A percentile compares a stretch with the other conserved stretches of the same genome.
Evolutionary conservation across 768 basidiomycete genomes (phyloP).

Genomic region (Roridomyces roridus): DNA sequence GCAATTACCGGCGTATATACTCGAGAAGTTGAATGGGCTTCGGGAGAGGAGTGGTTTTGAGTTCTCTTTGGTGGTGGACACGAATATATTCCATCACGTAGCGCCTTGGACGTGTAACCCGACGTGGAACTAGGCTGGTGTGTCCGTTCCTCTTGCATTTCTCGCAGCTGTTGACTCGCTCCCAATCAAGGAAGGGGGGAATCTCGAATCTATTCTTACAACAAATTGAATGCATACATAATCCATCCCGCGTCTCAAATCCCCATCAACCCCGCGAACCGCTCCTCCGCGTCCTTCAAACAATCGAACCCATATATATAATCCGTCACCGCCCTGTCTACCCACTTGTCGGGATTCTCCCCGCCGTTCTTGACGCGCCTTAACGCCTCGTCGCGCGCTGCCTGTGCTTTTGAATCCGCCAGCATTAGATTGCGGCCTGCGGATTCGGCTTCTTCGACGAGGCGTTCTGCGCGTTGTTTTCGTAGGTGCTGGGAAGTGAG

Average conservation of each 20-base stretch:
- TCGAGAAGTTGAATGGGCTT: too few species aligned
- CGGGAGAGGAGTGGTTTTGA: too few species aligned
- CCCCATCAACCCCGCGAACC: slow-evolving; percentile 1
- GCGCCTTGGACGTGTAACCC: too few species aligned
- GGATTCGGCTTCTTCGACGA: slow-evolving; percentile 27
- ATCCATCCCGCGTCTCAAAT: slow-evolving; percentile 1
- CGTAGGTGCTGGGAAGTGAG: slow-evolving; percentile 19
- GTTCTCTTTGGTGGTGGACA: too few species aligned
- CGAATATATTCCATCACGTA: too few species aligned
- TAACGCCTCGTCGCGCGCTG: slow-evolving; percentile 28
- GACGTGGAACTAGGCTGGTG: too few species aligned
- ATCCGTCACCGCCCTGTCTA: slow-evolving; percentile 28
- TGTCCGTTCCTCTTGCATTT: too few species aligned
- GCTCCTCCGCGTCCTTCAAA: slow-evolving; percentile 20
- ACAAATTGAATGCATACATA: too few species aligned
- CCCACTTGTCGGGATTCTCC: slow-evolving; percentile 26
- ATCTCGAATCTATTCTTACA: too few species aligned
- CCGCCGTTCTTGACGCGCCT: slow-evolving; percentile 25
- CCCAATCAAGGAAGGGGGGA: too few species aligned
- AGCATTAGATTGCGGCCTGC: slow-evolving; percentile 23
- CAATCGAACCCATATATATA: slow-evolving; percentile 30
- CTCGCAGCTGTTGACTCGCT: too few species aligned
- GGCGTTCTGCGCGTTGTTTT: slow-evolving; percentile 25
- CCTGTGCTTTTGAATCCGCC: slow-evolving; percentile 23
- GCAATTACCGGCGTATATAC: too few species aligned